These are phyloP conservation scores for Eucalyptus polyanthemos DNA, from an alignment of 345 rosid genomes.

Conservation along the genomic window DNA sequence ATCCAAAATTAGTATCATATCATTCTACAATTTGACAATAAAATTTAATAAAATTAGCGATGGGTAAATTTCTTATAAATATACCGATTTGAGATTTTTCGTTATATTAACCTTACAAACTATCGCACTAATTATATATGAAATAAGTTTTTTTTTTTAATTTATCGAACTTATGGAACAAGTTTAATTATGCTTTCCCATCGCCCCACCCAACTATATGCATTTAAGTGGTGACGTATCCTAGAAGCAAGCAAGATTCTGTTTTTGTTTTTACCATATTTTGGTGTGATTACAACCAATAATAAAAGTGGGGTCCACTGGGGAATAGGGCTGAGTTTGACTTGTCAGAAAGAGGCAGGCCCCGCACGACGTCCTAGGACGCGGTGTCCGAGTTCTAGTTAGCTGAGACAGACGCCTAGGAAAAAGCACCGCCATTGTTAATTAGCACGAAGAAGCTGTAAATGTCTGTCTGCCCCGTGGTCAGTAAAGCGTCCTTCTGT, in stretches of 20 bases:
- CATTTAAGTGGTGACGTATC: background rate
- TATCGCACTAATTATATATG: background rate
- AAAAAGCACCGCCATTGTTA: background rate
- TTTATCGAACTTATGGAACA: background rate
- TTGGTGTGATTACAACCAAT: background rate
- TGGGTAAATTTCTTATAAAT: rapidly evolving
- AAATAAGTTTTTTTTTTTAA: background rate
- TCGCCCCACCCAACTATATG: background rate
- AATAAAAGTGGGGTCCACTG: background rate
- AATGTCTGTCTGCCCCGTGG: background rate
- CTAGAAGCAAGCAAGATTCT: background rate
- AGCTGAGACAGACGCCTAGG: background rate
- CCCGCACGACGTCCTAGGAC: background rate
- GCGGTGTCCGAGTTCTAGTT: background rate
- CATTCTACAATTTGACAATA: too few species aligned
- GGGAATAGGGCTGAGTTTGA: background rate
- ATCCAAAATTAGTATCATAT: rapidly evolving
- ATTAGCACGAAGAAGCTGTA: background rate
- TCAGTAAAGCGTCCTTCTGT: background rate
- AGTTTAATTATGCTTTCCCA: background rate
- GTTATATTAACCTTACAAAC: rapidly evolving
- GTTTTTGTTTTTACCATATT: background rate
- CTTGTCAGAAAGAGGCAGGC: background rate
- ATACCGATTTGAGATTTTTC: too few species aligned
- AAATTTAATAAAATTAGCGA: too few species aligned